Evolutionary conservation across 257 asterid species (phyloP), one percentile per base, ranked within the genome.

Genomic region (Anisodus tanguticus): DNA sequence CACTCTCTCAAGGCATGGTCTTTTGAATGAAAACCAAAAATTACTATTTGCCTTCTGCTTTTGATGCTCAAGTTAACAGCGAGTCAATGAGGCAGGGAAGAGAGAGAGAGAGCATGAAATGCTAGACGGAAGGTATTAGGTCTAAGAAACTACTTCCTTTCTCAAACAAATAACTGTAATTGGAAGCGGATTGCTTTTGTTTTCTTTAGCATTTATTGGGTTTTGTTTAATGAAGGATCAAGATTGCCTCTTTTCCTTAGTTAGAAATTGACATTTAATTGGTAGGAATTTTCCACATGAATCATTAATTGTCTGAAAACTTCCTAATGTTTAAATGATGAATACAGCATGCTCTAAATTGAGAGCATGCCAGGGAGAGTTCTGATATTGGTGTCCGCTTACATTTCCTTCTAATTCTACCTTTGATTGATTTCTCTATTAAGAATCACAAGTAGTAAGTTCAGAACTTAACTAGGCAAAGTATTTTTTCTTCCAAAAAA

Each of bases 241-340:
- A 39, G 15, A 69, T 16, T 39, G 8, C 77, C 53, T 39, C 7
- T 3, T 16, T 63, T 68, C 77, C 77, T 7, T 68, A 39, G 13
- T 68, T 68, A 68, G 77, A 68, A 68, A 68, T 13, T 39, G 53
- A 68, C 53, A 4, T 39, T 68, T 39, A 68, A 15, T 22, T 68
- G 77, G 53, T 39, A 51, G 77, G 77, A 68, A 39, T 39, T 68
- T 39, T 68, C 54, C 1, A 39, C 54, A 69, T 16, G 54, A 69
- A 16, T 37, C 77, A 15, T 68, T 13, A 39, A 17, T 16, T 16
- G 22, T 39, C 26, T 69, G 77, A 69, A 41, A 69, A 41, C 77
- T 69, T 69, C 77, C 15, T 39, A 39, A 41, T 69, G 54, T 69
- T 39, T 69, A n/a, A 69, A 69, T 69, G 77, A 39, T 10, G 53